These are phyloP conservation scores for Akanthomyces dipterigenus DNA, from an alignment of 2,329 filamentous ascomycete species.

Conservation along the genomic window DNA sequence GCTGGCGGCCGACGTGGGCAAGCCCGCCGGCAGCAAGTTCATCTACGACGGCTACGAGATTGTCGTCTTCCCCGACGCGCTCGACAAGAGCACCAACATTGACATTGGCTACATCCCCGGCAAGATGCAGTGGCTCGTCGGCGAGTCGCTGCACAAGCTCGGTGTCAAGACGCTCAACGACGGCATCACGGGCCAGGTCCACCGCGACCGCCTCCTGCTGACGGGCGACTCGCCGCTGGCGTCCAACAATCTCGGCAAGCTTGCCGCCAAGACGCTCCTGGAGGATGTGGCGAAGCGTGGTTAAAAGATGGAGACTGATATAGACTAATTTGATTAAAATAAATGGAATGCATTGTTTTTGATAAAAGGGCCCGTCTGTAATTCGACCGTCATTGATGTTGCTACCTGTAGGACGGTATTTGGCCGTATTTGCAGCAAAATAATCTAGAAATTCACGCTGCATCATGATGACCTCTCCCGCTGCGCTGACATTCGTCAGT, in stretches of 20 bases:
- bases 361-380: no score
- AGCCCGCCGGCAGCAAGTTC: constrained; percentile 14
- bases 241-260: constrained; percentile 16
- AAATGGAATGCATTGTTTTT: no score
- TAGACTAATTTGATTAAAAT: no score
- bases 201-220: constrained; percentile 13
- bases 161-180: constrained; percentile 14
- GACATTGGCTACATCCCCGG: constrained; percentile 18
- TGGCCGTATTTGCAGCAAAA: no score
- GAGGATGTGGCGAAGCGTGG: constrained; percentile 13
- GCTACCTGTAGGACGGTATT: no score
- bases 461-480: no score
- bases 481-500: no score
- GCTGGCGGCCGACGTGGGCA: constrained; percentile 15
- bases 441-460: no score
- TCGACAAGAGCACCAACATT: constrained; percentile 15
- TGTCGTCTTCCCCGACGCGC: constrained; percentile 17
- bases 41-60: constrained; percentile 18
- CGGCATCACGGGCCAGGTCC: constrained; percentile 14
- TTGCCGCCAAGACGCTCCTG: constrained; percentile 15
- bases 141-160: constrained; percentile 13
- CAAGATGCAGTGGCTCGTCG: constrained; percentile 18
- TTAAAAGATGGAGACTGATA: neutral
- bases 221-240: constrained; percentile 18
- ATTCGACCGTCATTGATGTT: no score